phyloP scores from a whole-genome alignment of 352 stramenopile genomes.

The Phytophthora citrophthora region DNA sequence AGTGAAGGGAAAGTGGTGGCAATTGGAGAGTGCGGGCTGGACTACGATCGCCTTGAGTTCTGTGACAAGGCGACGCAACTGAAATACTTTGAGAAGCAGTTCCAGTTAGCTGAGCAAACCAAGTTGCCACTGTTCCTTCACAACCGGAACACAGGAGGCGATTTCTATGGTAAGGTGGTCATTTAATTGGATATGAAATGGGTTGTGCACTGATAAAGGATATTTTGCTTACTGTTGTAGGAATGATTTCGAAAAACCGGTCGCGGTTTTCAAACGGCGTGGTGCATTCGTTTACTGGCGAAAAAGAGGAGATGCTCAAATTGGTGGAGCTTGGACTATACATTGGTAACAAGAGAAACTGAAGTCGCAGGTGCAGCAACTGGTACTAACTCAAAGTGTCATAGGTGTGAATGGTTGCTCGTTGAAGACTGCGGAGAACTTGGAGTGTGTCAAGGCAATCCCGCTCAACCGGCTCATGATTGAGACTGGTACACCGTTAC shows the following conservation, averaged over 20 bases:
- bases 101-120: conserved; percentile 86
- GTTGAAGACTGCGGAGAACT: conserved; percentile 95
- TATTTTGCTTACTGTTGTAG: conserved; percentile 32
- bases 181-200: neutral
- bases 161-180: conserved; percentile 87
- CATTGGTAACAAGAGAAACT: conserved; percentile 74
- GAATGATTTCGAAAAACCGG: conserved; percentile 74
- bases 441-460: conserved; percentile 92
- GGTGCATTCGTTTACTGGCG: conserved; percentile 97
- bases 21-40: conserved; percentile 96
- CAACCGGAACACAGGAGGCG: conserved; percentile 93
- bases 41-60: conserved; percentile 98
- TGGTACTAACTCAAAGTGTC: conserved; percentile 2
- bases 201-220: neutral
- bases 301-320: conserved; percentile 90
- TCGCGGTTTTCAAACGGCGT: conserved; percentile 87
- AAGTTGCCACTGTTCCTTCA: conserved; percentile 96
- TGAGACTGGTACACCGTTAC: conserved; percentile 83
- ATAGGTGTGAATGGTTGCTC: conserved; percentile 96
- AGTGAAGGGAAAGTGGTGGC: conserved; percentile 85
- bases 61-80: conserved; percentile 91
- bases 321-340: conserved; percentile 94
- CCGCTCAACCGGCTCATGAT: conserved; percentile 93
- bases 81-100: conserved; percentile 94
- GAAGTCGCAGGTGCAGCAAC: neutral